These are phyloP conservation scores for Tetraselmis chui DNA, from an alignment of 139 green algal species.

Conservation along the genomic window DNA sequence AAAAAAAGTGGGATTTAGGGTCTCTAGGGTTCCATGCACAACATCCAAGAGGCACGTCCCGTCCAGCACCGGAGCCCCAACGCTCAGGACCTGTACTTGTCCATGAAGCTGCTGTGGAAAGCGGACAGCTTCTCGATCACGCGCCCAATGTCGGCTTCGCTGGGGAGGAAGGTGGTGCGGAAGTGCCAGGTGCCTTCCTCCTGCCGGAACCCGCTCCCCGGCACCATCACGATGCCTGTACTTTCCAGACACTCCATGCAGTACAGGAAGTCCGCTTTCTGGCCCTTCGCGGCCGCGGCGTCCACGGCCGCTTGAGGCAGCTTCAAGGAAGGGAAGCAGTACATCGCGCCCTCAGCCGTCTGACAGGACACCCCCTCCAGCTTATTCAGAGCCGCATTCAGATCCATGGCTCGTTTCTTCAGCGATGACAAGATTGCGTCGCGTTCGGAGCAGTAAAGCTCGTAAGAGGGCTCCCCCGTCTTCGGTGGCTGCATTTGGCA, in stretches of 20 bases:
- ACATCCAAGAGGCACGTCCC: no score
- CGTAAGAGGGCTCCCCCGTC: slow-evolving; percentile 69
- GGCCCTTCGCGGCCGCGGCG: slow-evolving; percentile 4
- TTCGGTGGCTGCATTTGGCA: slow-evolving; percentile 86
- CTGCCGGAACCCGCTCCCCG: slow-evolving; percentile 55
- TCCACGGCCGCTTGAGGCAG: slow-evolving; percentile 31
- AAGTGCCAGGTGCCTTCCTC: slow-evolving; percentile 43
- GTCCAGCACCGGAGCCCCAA: no score
- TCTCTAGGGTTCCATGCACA: no score
- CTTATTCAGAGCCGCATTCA: slow-evolving; percentile 67
- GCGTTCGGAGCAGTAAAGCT: slow-evolving; percentile 60
- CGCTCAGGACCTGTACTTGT: slow-evolving; percentile 36
- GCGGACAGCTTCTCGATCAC: slow-evolving; percentile 52
- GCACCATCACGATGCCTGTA: slow-evolving; percentile 8
- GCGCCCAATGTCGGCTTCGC: slow-evolving; percentile 32
- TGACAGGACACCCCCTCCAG: slow-evolving; percentile 85
- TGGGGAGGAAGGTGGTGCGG: slow-evolving; percentile 47
- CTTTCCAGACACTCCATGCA: slow-evolving; percentile 18
- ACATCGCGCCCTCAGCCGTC: slow-evolving; percentile 61
- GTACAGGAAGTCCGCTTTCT: slow-evolving; percentile 14
- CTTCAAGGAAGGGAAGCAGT: slow-evolving; percentile 60
- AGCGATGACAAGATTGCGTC: slow-evolving; percentile 58
- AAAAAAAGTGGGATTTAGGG: no score
- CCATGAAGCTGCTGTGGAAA: slow-evolving; percentile 77
- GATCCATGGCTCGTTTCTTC: slow-evolving; percentile 64